Percentiles rank a stretch among this genome's conserved stretches.
phyloP scores from a whole-genome alignment of 1,139 yeast species.

The Candida neerlandica region DNA sequence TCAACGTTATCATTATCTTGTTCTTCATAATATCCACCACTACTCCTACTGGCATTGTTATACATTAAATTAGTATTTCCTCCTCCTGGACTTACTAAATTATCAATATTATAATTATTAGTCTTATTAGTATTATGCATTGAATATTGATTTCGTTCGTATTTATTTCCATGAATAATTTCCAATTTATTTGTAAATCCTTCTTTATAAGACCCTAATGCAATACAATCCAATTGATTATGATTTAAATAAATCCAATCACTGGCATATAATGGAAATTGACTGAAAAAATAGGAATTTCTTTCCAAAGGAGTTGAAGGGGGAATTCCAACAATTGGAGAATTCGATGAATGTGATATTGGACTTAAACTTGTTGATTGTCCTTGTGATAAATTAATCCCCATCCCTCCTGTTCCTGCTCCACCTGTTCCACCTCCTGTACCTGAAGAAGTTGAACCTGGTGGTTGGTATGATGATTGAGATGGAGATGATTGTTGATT shows the following conservation, averaged over 20 bases:
- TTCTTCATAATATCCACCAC: slow-evolving; percentile 14
- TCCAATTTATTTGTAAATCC: slow-evolving; percentile 62
- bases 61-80: slow-evolving; percentile 4
- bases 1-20: slow-evolving; percentile 13
- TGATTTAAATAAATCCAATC: slow-evolving; percentile 61
- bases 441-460: not conserved
- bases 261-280: slow-evolving; percentile 63
- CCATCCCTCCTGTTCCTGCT: too few relatives aligned
- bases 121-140: too few relatives aligned
- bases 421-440: too few relatives aligned
- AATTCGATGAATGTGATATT: slow-evolving; percentile 1
- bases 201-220: slow-evolving; percentile 71
- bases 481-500: not conserved
- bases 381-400: not conserved
- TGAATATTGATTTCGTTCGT: slow-evolving; percentile 18
- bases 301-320: slow-evolving; percentile 23
- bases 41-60: slow-evolving; percentile 9
- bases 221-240: slow-evolving; percentile 53
- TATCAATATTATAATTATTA: slow-evolving; percentile 20
- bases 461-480: not conserved
- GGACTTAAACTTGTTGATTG: slow-evolving; percentile 9
- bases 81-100: slow-evolving; percentile 9
- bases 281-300: slow-evolving; percentile 59
- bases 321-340: slow-evolving; percentile 9
- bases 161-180: slow-evolving; percentile 44